Evolutionary conservation across 371 early-diverging fungal genomes (phyloP).

Genomic region (Apophysomyces trapeziformis): DNA sequence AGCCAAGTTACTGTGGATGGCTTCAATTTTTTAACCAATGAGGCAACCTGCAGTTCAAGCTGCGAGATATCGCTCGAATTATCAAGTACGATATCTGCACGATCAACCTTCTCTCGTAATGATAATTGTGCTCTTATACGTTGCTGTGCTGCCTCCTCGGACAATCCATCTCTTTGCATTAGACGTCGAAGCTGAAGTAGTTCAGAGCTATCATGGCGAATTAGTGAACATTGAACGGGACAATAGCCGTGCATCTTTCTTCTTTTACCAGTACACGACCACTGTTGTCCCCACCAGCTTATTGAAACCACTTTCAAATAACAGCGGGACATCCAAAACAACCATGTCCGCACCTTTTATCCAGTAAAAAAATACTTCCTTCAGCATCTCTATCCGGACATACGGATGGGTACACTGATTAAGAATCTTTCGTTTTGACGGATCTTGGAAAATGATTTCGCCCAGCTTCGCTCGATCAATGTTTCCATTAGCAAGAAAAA

Average conservation of each 20-base stretch:
- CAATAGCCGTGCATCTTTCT: not conserved
- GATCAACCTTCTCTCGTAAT: constrained; percentile 71
- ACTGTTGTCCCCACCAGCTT: constrained; percentile 69
- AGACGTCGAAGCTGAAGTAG: constrained; percentile 77
- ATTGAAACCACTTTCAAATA: constrained; percentile 85
- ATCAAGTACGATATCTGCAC: constrained; percentile 84
- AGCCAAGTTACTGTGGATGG: constrained; percentile 52
- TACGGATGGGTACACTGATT: constrained; percentile 90
- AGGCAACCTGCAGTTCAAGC: constrained; percentile 63
- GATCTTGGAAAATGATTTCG: constrained; percentile 77
- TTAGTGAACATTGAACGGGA: not conserved
- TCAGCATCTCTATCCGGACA: constrained; percentile 79
- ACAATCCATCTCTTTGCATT: constrained; percentile 70
- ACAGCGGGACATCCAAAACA: constrained; percentile 91
- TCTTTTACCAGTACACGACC: constrained; percentile 80
- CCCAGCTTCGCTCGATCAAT: constrained; percentile 83
- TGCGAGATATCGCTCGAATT: constrained; percentile 75
- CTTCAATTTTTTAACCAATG: constrained; percentile 45
- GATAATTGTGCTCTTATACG: constrained; percentile 87
- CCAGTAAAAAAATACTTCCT: constrained; percentile 71
- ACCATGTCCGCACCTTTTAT: constrained; percentile 68
- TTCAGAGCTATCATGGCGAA: constrained; percentile 59
- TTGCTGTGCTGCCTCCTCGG: constrained; percentile 66
- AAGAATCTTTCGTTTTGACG: constrained; percentile 68
- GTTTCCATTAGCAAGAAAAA: constrained; percentile 61